Conservation (phyloP, 1,284 basidiomycete species). For the Pseudozyma sp. region DNA sequence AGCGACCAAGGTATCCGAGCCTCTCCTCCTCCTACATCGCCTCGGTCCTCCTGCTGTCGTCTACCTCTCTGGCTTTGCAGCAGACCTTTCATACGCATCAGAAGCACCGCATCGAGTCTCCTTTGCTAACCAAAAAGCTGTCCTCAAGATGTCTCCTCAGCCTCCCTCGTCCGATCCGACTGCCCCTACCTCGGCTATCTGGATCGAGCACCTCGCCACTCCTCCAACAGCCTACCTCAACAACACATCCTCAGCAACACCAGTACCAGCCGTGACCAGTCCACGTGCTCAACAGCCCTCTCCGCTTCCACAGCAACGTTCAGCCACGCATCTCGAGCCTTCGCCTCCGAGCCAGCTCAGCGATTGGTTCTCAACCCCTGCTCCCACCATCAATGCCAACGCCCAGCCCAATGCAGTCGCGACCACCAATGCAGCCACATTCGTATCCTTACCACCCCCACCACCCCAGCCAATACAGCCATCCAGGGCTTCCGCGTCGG, state of each 20-base stretch:
- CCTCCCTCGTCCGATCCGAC: slow-evolving; percentile 18
- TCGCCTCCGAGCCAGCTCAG: slow-evolving; percentile 22
- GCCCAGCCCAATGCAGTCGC: background rate
- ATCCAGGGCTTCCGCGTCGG: background rate
- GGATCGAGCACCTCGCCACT: slow-evolving; percentile 32
- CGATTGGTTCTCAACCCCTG: slow-evolving; percentile 46
- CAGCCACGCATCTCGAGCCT: slow-evolving; percentile 2
- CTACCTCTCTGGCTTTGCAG: slow-evolving; percentile 37
- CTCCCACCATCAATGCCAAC: slow-evolving; percentile 3
- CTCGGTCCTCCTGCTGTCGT: slow-evolving; percentile 31
- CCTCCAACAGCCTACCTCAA: slow-evolving; percentile 1
- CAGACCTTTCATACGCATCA: background rate
- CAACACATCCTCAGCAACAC: background rate
- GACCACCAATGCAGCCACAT: background rate
- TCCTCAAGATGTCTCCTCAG: slow-evolving; percentile 39
- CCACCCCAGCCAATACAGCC: slow-evolving; percentile 9
- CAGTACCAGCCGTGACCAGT: background rate
- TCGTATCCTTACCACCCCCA: slow-evolving; percentile 4
- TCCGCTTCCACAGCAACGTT: background rate
- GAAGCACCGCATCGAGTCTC: background rate
- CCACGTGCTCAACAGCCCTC: background rate
- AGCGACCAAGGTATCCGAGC: slow-evolving; percentile 21
- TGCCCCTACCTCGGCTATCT: slow-evolving; percentile 32
- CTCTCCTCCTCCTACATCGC: slow-evolving; percentile 23
- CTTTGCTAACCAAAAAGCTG: slow-evolving; percentile 15